These are phyloP conservation scores for Mychonastes homosphaera DNA, from an alignment of 139 green algal species.

Conservation along the genomic window DNA sequence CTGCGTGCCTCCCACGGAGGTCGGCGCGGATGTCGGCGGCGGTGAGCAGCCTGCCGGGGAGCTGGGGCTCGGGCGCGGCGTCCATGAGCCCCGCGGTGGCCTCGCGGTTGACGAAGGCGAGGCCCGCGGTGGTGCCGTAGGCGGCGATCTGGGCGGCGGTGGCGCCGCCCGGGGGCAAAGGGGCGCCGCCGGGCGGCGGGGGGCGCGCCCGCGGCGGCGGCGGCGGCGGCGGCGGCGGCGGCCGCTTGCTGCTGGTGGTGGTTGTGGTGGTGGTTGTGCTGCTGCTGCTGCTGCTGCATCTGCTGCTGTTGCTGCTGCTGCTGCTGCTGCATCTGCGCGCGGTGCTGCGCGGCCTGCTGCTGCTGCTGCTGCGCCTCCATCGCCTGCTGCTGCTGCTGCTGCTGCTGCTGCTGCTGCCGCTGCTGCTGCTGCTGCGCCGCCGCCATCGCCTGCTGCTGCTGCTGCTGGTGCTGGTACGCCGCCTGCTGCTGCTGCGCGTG, in stretches of 20 bases:
- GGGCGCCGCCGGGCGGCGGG: background rate
- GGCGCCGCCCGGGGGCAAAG: too few relatives aligned
- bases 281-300: background rate
- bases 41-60: constrained; percentile 37
- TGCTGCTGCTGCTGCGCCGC: background rate
- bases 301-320: background rate
- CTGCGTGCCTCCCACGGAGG: constrained; percentile 56
- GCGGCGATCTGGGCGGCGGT: background rate
- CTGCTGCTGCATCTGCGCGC: background rate
- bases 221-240: constrained; percentile 1
- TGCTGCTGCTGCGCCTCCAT: too few relatives aligned
- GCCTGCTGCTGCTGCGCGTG: background rate
- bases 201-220: constrained; percentile 3
- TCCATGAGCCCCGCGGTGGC: constrained; percentile 18
- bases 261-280: background rate
- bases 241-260: constrained; percentile 5
- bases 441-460: background rate
- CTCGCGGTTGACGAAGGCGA: constrained; percentile 19
- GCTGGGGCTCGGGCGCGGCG: constrained; percentile 30
- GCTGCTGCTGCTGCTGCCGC: background rate
- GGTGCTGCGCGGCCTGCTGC: too few relatives aligned
- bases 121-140: too few relatives aligned
- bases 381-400: constrained; percentile 1
- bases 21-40: constrained; percentile 45
- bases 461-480: background rate